Evolutionary conservation across 768 basidiomycete species (phyloP), one percentile per base, ranked within the genome.

Genomic region (Termitomyces sp.): DNA sequence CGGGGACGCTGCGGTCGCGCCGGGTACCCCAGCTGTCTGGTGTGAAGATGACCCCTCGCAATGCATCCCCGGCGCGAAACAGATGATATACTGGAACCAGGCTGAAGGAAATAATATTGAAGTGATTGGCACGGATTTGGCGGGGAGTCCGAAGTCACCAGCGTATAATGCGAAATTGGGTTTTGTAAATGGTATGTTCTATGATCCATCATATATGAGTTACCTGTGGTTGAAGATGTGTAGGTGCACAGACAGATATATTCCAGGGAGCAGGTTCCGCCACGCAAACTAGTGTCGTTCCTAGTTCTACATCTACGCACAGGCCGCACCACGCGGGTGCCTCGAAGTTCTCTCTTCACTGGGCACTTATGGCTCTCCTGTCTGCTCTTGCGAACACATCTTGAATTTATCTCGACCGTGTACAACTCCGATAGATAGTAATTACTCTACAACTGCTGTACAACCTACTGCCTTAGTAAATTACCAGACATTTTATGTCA

Each of bases 1-100:
- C 1, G 72, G 70, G 45, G 76, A 65, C 29, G 72, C 68, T 1
- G 72, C 78, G 16, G 57, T 83, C 22, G 77, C 74, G 9, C 46
- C 72, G 1, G 68, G 73, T 5, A 70, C 78, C 42, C 73, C 82
- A 15, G 72, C 78, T 1, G 73, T 77, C 4, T 83, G 81, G 81
- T 83, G 82, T 61, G 75, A 83, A 63, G 75, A 74, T 52, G 69
- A 82, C 55, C 68, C 68, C 9, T 64, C 62, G 6, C 67, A 59
- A 13, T 83, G 82, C 56, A 67, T 70, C 15, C 68, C 73, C 52
- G 81, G 81, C 48, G 69, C 81, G 5, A 82, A 81, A 60, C 81
- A 83, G 70, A 75, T 82, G 75, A 63, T 83, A 31, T 77, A 75
- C 66, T 83, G 80, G 80, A 73, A 83, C 60, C 81, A 82, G 62